Evolutionary conservation across 2,329 filamentous ascomycete genomes (phyloP).

Genomic region (Penicillium griseofulvum): DNA sequence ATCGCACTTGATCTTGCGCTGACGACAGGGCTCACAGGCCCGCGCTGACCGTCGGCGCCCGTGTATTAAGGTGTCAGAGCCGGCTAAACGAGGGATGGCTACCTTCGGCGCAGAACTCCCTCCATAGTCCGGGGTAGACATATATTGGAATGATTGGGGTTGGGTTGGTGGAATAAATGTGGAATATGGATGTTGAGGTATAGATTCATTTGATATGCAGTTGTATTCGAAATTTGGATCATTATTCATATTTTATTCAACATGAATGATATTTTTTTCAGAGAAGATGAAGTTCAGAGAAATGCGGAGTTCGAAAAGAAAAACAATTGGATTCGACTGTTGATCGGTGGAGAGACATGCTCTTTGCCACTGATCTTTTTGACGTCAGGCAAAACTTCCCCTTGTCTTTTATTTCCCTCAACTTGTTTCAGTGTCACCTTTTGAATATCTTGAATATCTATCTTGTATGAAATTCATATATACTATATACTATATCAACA

Average conservation of each 20-base stretch:
- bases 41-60: conserved; percentile 30
- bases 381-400: too few relatives aligned
- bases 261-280: too few relatives aligned
- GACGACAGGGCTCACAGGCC: conserved; percentile 38
- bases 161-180: not conserved
- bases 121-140: not conserved
- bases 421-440: too few relatives aligned
- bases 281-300: too few relatives aligned
- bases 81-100: conserved; percentile 29
- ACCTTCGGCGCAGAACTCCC: conserved; percentile 21
- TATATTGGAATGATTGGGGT: not conserved
- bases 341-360: too few relatives aligned
- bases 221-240: not conserved
- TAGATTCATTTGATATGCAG: not conserved
- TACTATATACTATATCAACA: not conserved
- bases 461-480: too few relatives aligned
- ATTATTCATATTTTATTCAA: not conserved
- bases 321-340: too few relatives aligned
- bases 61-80: conserved; percentile 14
- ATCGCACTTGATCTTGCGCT: conserved; percentile 38
- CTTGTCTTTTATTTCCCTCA: too few relatives aligned
- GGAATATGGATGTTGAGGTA: not conserved
- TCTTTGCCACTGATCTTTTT: too few relatives aligned
- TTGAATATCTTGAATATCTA: too few relatives aligned
- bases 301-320: too few relatives aligned